Percentiles rank a stretch among this genome's conserved stretches.
phyloP scores from a whole-genome alignment of 345 rosid genomes.

The Eucalyptus polyanthemos region DNA sequence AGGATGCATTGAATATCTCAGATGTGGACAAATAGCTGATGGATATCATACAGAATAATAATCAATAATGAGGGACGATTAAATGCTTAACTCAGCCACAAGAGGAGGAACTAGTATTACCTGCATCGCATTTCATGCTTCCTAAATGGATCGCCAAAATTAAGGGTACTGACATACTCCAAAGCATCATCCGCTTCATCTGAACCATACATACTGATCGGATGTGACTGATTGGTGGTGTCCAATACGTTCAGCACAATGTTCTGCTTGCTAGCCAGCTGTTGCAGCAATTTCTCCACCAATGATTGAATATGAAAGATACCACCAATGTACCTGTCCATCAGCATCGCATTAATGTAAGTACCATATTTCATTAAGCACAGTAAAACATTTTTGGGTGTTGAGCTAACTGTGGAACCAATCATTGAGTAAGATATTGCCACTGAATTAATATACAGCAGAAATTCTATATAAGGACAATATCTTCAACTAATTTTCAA shows the following conservation, averaged over 20 bases:
- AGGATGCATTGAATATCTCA: background rate
- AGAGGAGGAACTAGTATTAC: constrained; percentile 13
- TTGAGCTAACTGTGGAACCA: background rate
- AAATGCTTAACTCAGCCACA: background rate
- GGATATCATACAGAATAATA: background rate
- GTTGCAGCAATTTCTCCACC: constrained; percentile 92
- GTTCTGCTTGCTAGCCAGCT: constrained; percentile 95
- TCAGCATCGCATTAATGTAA: background rate
- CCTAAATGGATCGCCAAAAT: constrained; percentile 86
- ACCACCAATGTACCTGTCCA: constrained; percentile 85
- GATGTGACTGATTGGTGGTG: constrained; percentile 49
- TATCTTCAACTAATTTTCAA: background rate
- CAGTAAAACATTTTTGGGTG: background rate
- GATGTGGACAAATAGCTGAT: background rate
- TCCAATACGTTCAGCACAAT: constrained; percentile 88
- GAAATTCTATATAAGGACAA: background rate
- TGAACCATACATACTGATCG: constrained; percentile 96
- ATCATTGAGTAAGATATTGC: background rate
- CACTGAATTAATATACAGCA: background rate
- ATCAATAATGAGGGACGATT: background rate
- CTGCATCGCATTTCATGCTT: constrained; percentile 98
- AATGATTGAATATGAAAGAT: constrained; percentile 82
- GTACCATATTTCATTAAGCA: background rate
- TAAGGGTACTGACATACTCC: constrained; percentile 57
- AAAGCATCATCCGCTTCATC: constrained; percentile 40